These are phyloP conservation scores for Rhexocercosporidium sp. DNA, from an alignment of 2,329 filamentous ascomycete genomes.

Conservation along the genomic window DNA sequence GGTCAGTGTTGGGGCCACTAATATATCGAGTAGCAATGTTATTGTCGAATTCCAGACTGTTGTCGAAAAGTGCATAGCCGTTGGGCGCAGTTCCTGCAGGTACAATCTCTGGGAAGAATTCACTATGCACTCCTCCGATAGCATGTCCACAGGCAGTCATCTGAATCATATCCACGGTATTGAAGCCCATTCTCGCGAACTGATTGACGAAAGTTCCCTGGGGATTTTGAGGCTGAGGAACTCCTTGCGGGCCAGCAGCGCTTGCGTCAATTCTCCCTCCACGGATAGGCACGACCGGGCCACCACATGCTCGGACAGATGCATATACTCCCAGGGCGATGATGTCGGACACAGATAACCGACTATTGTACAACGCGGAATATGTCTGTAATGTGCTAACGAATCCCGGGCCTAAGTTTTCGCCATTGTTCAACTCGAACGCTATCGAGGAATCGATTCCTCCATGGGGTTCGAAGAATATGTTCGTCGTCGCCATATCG, in stretches of 20 bases:
- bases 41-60: conserved; percentile 61
- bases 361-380: conserved; percentile 56
- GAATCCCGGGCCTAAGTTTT: conserved; percentile 63
- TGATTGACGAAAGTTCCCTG: conserved; percentile 57
- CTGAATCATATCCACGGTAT: conserved; percentile 61
- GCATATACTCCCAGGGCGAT: conserved; percentile 63
- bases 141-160: conserved; percentile 66
- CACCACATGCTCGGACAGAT: conserved; percentile 63
- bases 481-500: conserved; percentile 63
- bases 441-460: conserved; percentile 65
- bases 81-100: conserved; percentile 47
- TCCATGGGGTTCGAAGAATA: conserved; percentile 49
- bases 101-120: conserved; percentile 59
- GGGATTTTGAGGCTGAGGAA: conserved; percentile 63
- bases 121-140: conserved; percentile 62
- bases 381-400: conserved; percentile 58
- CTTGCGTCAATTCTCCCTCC: conserved; percentile 61
- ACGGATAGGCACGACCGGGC: conserved; percentile 58
- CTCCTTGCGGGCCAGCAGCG: conserved; percentile 51
- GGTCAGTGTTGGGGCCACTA: conserved; percentile 57
- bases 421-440: conserved; percentile 59
- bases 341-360: conserved; percentile 60
- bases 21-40: conserved; percentile 63
- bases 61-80: conserved; percentile 53
- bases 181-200: conserved; percentile 64